Conservation (phyloP, 129 eudicot genomes). For the Saposhnikovia divaricata region DNA sequence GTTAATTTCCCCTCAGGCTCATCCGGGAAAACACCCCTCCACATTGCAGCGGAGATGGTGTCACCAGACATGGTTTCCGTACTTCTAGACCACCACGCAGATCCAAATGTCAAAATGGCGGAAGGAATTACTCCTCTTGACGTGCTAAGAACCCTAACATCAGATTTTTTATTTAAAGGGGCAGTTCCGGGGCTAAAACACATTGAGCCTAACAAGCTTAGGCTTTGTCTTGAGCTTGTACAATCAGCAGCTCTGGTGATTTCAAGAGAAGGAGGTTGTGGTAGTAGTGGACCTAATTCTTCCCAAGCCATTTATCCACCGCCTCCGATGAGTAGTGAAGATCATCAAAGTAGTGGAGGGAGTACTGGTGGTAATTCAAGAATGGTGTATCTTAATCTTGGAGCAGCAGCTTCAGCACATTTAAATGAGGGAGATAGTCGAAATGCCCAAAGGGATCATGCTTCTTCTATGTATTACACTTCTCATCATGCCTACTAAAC, state of each 20-base stretch:
- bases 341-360: slow-evolving; percentile 42
- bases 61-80: slow-evolving; percentile 98
- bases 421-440: slow-evolving; percentile 41
- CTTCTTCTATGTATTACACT: slow-evolving; percentile 53
- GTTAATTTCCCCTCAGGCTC: slow-evolving; percentile 89
- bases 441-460: slow-evolving; percentile 31
- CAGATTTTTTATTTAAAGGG: slow-evolving; percentile 85
- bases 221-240: slow-evolving; percentile 89
- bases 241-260: slow-evolving; percentile 95
- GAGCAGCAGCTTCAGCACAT: slow-evolving; percentile 48
- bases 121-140: slow-evolving; percentile 90
- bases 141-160: slow-evolving; percentile 78
- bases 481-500: slow-evolving; percentile 50
- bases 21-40: slow-evolving; percentile 78
- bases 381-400: slow-evolving; percentile 71
- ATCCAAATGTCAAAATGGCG: slow-evolving; percentile 68
- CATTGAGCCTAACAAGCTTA: slow-evolving; percentile 85
- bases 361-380: slow-evolving; percentile 51
- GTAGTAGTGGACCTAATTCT: slow-evolving; percentile 14
- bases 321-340: slow-evolving; percentile 23
- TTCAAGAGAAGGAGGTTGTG: slow-evolving; percentile 70
- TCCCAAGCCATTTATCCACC: slow-evolving; percentile 33
- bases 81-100: slow-evolving; percentile 90
- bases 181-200: slow-evolving; percentile 76
- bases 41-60: slow-evolving; percentile 90